Percentiles rank a stretch among this genome's conserved stretches.
Evolutionary conservation across 345 rosid genomes (phyloP).

Genomic region (Adansonia digitata): DNA sequence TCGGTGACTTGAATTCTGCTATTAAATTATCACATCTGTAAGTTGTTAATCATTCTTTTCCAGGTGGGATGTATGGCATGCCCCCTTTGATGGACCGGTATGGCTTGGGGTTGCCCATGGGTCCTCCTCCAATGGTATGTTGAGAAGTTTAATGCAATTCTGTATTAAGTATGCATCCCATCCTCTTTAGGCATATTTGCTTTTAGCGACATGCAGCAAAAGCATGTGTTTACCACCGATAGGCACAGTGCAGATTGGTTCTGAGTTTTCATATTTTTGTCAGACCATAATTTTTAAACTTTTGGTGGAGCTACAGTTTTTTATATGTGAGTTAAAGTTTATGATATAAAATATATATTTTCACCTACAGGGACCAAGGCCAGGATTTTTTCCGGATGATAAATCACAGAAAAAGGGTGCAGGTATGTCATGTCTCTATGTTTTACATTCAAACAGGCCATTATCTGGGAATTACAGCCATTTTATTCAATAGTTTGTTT

Average conservation of each 20-base stretch:
- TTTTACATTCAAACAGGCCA: background rate
- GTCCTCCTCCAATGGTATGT: slow-evolving; percentile 81
- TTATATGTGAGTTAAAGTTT: slow-evolving; percentile 3
- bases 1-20: background rate
- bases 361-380: slow-evolving; percentile 70
- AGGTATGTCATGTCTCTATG: slow-evolving; percentile 25
- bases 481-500: background rate
- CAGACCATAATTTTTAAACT: background rate
- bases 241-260: background rate
- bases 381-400: slow-evolving; percentile 78
- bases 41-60: background rate
- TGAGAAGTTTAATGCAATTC: slow-evolving; percentile 1
- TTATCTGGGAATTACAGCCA: background rate
- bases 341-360: background rate
- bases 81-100: slow-evolving; percentile 90
- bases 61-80: slow-evolving; percentile 85
- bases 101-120: slow-evolving; percentile 81
- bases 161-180: background rate
- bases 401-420: slow-evolving; percentile 61
- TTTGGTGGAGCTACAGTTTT: background rate
- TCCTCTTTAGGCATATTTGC: background rate
- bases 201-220: background rate
- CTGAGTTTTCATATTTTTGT: background rate
- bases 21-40: background rate
- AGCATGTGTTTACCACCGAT: background rate